These are phyloP conservation scores for Wickerhamiella sergipiensis DNA, from an alignment of 805 yeast genomes.

Conservation along the genomic window DNA sequence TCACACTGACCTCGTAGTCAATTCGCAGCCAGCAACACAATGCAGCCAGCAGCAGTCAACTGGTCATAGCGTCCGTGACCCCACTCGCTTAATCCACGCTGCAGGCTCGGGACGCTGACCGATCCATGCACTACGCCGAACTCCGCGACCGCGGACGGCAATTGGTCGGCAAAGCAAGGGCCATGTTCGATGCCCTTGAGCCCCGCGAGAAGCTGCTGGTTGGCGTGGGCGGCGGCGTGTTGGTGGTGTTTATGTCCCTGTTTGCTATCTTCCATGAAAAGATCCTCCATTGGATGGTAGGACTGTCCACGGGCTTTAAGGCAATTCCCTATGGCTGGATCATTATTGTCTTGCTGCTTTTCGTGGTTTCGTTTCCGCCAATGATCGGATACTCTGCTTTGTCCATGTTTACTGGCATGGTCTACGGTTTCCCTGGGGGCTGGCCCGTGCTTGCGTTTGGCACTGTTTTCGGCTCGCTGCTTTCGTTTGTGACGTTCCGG, in stretches of 20 bases:
- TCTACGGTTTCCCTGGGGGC: constrained; percentile 68
- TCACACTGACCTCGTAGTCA: too few relatives aligned
- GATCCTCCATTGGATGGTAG: constrained; percentile 22
- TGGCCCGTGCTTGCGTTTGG: constrained; percentile 65
- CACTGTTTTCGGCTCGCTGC: constrained; percentile 57
- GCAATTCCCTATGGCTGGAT: constrained; percentile 24
- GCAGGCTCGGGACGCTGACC: not conserved
- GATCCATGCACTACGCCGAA: not conserved
- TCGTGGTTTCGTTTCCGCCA: constrained; percentile 80
- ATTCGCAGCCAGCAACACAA: too few relatives aligned
- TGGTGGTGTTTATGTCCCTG: constrained; percentile 15
- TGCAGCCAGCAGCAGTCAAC: too few relatives aligned
- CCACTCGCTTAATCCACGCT: too few relatives aligned
- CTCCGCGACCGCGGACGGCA: not conserved
- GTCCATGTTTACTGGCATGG: constrained; percentile 58
- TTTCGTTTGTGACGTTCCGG: constrained; percentile 59
- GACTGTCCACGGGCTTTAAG: constrained; percentile 21
- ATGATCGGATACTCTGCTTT: constrained; percentile 66
- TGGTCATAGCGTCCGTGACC: too few relatives aligned
- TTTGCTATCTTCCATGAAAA: constrained; percentile 24
- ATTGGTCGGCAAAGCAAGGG: not conserved
- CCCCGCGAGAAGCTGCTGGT: constrained; percentile 12
- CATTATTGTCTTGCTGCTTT: constrained; percentile 37
- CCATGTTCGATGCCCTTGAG: constrained; percentile 13
- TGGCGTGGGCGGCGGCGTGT: constrained; percentile 13